Evolutionary conservation across 73 alveolate species (phyloP).

Genomic region (Urostyla sp.): DNA sequence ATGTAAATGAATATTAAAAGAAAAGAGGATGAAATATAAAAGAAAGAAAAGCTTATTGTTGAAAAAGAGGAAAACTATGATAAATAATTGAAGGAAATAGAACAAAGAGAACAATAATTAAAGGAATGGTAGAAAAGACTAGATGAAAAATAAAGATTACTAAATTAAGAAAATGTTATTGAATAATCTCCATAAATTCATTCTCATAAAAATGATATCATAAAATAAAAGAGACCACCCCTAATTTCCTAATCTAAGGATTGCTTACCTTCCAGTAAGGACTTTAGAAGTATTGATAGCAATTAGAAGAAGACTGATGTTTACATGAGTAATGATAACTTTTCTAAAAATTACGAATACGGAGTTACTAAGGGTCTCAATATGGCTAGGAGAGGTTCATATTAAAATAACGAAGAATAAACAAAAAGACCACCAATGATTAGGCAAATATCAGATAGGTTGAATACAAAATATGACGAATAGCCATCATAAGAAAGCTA

Average conservation of each 20-base stretch:
- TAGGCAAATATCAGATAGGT: not conserved
- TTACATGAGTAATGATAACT: conserved; percentile 24
- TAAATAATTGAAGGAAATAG: conserved; percentile 65
- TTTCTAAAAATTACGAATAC: not conserved
- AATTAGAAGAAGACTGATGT: not conserved
- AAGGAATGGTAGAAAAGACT: conserved; percentile 86
- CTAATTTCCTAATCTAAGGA: conserved; percentile 18
- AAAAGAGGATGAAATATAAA: conserved; percentile 59
- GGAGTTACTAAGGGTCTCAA: not conserved
- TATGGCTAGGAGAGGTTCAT: not conserved
- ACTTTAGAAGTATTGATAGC: not conserved
- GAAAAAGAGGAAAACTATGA: conserved; percentile 67
- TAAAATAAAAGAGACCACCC: not conserved
- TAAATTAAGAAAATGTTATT: not conserved
- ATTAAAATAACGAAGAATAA: not conserved
- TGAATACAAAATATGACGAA: not conserved
- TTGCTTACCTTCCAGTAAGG: not conserved
- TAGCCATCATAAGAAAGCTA: not conserved
- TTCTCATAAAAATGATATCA: not conserved
- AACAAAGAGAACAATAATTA: conserved; percentile 68
- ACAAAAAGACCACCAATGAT: conserved; percentile 2
- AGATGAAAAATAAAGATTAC: not conserved
- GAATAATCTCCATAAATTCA: conserved; percentile 19
- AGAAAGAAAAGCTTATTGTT: conserved; percentile 53
- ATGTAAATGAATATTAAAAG: conserved; percentile 27